A percentile compares a stretch with the other conserved stretches of the same genome.
phyloP scores from a whole-genome alignment of 306 rosid genomes.

The Echinosophora koreensis region DNA sequence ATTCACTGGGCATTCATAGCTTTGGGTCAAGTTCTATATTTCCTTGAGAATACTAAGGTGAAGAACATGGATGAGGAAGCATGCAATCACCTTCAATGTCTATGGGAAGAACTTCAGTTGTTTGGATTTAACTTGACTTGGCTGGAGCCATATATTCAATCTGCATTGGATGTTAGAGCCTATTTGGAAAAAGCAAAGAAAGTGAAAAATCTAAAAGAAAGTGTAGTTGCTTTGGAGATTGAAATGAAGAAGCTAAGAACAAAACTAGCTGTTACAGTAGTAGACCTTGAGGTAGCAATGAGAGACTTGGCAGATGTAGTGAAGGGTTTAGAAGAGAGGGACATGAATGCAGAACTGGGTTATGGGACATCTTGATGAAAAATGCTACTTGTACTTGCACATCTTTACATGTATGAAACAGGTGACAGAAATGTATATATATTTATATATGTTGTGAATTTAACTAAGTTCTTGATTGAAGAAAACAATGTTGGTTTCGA shows the following conservation, averaged over 20 bases:
- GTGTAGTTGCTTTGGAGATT: slow-evolving; percentile 30
- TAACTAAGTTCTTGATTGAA: too few species aligned
- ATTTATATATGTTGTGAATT: too few species aligned
- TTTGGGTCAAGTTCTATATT: slow-evolving; percentile 45
- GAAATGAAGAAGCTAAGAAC: slow-evolving; percentile 27
- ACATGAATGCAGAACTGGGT: slow-evolving; percentile 45
- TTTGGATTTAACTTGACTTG: slow-evolving; percentile 44
- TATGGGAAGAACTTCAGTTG: slow-evolving; percentile 45
- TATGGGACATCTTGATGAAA: background rate
- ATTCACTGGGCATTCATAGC: slow-evolving; percentile 48
- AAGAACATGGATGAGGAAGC: slow-evolving; percentile 18
- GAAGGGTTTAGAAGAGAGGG: slow-evolving; percentile 24
- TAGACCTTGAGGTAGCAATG: slow-evolving; percentile 3
- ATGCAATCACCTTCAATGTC: slow-evolving; percentile 16
- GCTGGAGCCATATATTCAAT: slow-evolving; percentile 46
- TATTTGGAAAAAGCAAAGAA: slow-evolving; percentile 25
- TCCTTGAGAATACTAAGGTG: slow-evolving; percentile 39
- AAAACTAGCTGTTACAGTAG: slow-evolving; percentile 5
- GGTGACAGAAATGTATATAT: too few species aligned
- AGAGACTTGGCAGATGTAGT: background rate
- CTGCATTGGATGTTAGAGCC: slow-evolving; percentile 35
- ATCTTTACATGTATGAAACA: too few species aligned
- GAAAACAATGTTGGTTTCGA: too few species aligned
- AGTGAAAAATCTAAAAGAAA: background rate
- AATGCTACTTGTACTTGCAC: too few species aligned